These are phyloP conservation scores for Citrus maxima DNA, from an alignment of 345 rosid genomes.

Conservation along the genomic window DNA sequence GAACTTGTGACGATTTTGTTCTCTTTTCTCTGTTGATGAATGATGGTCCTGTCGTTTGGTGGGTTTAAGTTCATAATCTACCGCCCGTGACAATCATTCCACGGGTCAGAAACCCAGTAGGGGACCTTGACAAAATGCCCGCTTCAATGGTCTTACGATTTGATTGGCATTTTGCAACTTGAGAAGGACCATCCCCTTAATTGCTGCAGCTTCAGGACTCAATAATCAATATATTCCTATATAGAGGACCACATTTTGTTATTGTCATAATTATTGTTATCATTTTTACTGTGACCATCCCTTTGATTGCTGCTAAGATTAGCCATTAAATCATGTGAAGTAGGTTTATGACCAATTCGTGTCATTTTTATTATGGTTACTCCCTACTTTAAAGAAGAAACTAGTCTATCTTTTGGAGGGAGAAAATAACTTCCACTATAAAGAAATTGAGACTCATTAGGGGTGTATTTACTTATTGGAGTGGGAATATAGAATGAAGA, in stretches of 20 bases:
- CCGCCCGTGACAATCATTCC: not conserved
- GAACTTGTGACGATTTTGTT: not conserved
- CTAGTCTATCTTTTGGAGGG: too few species aligned
- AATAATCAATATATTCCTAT: not conserved
- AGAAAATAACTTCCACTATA: too few species aligned
- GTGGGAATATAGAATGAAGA: too few species aligned
- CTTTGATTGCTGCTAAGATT: not conserved
- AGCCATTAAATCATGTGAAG: not conserved
- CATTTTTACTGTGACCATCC: not conserved
- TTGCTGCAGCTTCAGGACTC: not conserved
- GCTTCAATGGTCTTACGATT: not conserved
- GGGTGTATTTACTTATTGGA: too few species aligned
- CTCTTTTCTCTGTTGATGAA: not conserved
- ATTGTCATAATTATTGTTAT: too few species aligned
- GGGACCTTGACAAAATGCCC: slow-evolving; percentile 13
- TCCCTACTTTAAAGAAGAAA: too few species aligned
- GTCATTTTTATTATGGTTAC: too few species aligned
- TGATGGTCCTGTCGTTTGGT: not conserved
- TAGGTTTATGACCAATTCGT: not conserved
- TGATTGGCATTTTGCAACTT: slow-evolving; percentile 1
- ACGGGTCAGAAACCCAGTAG: not conserved
- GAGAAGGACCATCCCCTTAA: slow-evolving; percentile 17
- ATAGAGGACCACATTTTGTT: slow-evolving; percentile 23
- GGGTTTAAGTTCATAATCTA: not conserved
- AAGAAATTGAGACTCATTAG: too few species aligned